phyloP scores from a whole-genome alignment of 495 filamentous ascomycete species.

The Tuber aestivum region DNA sequence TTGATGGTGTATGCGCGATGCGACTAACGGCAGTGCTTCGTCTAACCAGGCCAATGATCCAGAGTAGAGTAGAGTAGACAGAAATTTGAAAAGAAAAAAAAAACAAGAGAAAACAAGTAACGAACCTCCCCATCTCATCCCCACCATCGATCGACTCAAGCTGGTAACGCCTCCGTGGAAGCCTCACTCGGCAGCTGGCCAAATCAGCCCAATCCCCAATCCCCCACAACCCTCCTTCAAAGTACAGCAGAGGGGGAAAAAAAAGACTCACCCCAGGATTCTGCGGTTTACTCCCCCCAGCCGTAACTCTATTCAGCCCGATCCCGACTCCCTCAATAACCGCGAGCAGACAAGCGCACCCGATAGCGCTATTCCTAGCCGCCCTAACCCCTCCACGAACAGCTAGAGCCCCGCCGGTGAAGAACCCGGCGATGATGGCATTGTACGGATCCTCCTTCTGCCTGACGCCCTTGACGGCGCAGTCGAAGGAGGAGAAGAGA shows the following conservation, averaged over 20 bases:
- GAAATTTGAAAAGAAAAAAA: no score
- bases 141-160: not conserved
- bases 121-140: not conserved
- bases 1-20: not conserved
- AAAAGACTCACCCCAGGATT: slow-evolving; percentile 32
- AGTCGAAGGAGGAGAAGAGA: slow-evolving; percentile 89
- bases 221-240: not conserved
- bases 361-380: slow-evolving; percentile 87
- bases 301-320: slow-evolving; percentile 93
- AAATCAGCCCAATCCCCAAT: not conserved
- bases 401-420: slow-evolving; percentile 87
- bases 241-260: not conserved
- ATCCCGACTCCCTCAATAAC: slow-evolving; percentile 98
- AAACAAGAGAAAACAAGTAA: not conserved
- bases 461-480: slow-evolving; percentile 89
- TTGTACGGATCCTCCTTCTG: slow-evolving; percentile 98
- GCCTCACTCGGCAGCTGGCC: slow-evolving; percentile 32
- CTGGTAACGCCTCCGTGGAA: slow-evolving; percentile 22
- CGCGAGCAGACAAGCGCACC: slow-evolving; percentile 84
- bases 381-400: slow-evolving; percentile 83
- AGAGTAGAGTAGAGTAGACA: slow-evolving; percentile 11
- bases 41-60: slow-evolving; percentile 31
- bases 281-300: slow-evolving; percentile 67
- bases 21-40: slow-evolving; percentile 7
- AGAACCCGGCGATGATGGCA: slow-evolving; percentile 92